phyloP scores from a whole-genome alignment of 2,329 filamentous ascomycete genomes.

The Venturia effusa region DNA sequence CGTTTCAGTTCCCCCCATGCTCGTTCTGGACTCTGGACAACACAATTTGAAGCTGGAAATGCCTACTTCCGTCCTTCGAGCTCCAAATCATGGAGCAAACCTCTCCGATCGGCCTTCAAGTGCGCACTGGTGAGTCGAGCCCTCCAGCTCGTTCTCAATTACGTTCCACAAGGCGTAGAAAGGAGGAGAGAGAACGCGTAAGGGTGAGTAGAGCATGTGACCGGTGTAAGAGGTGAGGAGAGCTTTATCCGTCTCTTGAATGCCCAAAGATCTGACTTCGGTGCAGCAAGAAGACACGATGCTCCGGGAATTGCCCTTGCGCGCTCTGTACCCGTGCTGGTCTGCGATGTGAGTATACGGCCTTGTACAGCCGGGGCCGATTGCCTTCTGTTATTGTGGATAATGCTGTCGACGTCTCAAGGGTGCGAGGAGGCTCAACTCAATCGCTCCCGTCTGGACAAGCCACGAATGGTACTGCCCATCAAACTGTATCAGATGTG shows the following conservation, averaged over 20 bases:
- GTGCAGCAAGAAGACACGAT: constrained; percentile 26
- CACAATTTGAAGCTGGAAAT: not conserved
- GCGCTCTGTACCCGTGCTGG: constrained; percentile 22
- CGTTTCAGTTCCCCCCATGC: no score
- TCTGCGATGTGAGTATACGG: constrained; percentile 37
- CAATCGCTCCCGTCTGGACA: not conserved
- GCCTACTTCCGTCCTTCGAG: not conserved
- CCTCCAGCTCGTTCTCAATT: not conserved
- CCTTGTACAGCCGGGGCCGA: constrained; percentile 38
- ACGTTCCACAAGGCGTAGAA: constrained; percentile 20
- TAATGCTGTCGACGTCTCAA: constrained; percentile 14
- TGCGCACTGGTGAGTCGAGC: not conserved
- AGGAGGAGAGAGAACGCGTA: constrained; percentile 26
- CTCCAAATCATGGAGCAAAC: not conserved
- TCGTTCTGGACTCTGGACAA: no score
- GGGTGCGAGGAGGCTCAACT: not conserved
- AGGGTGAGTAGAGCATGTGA: constrained; percentile 39
- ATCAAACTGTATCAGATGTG: not conserved
- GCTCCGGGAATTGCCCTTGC: constrained; percentile 26
- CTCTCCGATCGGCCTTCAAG: not conserved
- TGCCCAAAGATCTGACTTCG: constrained; percentile 9
- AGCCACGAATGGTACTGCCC: not conserved
- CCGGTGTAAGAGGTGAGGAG: constrained; percentile 36
- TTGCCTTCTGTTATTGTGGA: constrained; percentile 30
- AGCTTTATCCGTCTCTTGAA: constrained; percentile 10